Base-by-base conservation (phyloP, 305 asterid genomes). In the Rubia balearica region DNA sequence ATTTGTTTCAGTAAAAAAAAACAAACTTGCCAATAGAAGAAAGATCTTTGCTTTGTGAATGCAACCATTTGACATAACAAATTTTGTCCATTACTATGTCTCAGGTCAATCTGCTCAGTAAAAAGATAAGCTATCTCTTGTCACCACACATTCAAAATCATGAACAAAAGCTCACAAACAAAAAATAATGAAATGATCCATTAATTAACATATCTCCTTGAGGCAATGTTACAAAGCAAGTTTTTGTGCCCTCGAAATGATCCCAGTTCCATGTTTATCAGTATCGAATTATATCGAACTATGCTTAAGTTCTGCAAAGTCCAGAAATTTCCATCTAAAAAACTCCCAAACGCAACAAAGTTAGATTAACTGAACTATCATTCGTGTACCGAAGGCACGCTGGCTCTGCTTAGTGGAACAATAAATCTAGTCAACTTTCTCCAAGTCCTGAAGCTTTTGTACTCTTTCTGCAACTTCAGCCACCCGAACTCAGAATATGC, bases 191-290 rank as follows among this genome's bases (percentile, higher is more conserved):
- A 77, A 61, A 14, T 40, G 13, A 67, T 21, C 36, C 16, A 68
- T 17, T 38, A 16, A 68, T 42, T 13, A 68, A 85, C 98, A 85
- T 73, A 94, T 97, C 64, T 97, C 98, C 83, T 91, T 96, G n/a
- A 94, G 98, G 97, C 98, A 94, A 83, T 94, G 99, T 76, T 91
- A 96, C 55, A 94, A 80, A 45, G 96, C 96, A 72, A 94, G 90
- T 76, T 91, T 94, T 70, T 83, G 99, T 22, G 99, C 99, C 80
- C 89, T 91, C 51, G 85, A 76, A 72, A 89, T 89, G 96, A 94
- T 70, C 6, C 96, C 97, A 0, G 91, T 89, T 82, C 91, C 98
- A 5, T 85, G 96, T 69, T 91, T 91, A 75, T 87, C 89, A 67
- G 88, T 80, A 75, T 88, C 90, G 77, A 88, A 91, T 17, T 97